Percentiles rank a stretch among this genome's conserved stretches.
These are phyloP conservation scores for Aaosphaeria arxii DNA, from an alignment of 2,329 filamentous ascomycete species.

Conservation along the genomic window DNA sequence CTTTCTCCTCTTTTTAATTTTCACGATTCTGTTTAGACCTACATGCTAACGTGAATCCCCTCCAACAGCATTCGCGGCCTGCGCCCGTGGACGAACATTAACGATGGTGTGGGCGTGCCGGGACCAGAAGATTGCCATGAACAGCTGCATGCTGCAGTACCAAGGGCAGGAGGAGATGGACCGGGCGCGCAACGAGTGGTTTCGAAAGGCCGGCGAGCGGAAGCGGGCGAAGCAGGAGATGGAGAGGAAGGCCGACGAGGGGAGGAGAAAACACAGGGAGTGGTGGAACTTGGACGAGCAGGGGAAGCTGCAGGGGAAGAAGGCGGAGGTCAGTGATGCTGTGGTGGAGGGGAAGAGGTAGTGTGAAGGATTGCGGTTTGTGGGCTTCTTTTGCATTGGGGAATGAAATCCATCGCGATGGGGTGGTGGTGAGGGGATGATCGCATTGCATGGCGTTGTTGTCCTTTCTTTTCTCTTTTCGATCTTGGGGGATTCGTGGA, in stretches of 20 bases:
- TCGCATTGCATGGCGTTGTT: constrained; percentile 11
- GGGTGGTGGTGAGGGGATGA: constrained; percentile 14
- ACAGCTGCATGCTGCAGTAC: constrained; percentile 84
- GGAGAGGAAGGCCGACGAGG: constrained; percentile 45
- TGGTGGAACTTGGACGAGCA: constrained; percentile 49
- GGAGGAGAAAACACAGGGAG: constrained; percentile 46
- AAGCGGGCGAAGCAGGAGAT: constrained; percentile 62
- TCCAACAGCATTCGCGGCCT: constrained; percentile 78
- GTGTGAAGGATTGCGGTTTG: background rate
- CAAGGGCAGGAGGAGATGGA: constrained; percentile 85
- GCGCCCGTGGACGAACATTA: constrained; percentile 81
- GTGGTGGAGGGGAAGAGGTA: constrained; percentile 4
- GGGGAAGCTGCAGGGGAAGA: constrained; percentile 28
- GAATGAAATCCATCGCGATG: background rate
- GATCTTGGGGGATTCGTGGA: too few species aligned
- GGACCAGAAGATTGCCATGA: constrained; percentile 78
- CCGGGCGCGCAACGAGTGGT: constrained; percentile 90
- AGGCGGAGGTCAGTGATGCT: constrained; percentile 8
- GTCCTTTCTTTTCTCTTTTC: too few species aligned
- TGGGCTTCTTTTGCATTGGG: background rate
- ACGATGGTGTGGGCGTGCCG: constrained; percentile 86
- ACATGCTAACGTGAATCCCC: background rate
- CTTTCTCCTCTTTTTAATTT: background rate
- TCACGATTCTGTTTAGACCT: background rate
- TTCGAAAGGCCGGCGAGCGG: constrained; percentile 70